Evolutionary conservation across 805 yeast species (phyloP).

Genomic region (Schizosaccharomyces octosporus): DNA sequence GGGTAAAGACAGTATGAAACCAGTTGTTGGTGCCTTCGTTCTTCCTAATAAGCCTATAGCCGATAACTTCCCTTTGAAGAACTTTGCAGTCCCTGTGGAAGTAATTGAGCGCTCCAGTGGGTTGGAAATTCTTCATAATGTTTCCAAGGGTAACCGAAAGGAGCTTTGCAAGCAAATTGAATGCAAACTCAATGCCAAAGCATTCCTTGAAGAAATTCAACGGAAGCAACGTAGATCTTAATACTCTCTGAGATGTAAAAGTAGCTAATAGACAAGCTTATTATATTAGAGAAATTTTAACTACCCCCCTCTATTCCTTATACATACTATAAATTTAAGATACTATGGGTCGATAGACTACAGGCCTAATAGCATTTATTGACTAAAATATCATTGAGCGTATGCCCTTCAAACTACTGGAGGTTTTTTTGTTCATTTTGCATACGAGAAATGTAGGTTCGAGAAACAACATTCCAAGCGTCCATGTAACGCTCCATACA

Average conservation of each 20-base stretch:
- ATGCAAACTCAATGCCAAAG: constrained; percentile 11
- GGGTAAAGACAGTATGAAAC: constrained; percentile 13
- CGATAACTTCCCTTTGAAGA: constrained; percentile 42
- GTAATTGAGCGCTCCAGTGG: constrained; percentile 59
- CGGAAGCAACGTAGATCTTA: background rate
- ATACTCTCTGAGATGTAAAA: too few species aligned
- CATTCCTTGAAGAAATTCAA: background rate
- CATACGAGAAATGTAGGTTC: constrained; percentile 42
- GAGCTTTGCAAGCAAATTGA: constrained; percentile 64
- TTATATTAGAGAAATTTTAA: too few species aligned
- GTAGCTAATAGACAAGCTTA: too few species aligned
- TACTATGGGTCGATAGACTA: too few species aligned
- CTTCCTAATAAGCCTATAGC: constrained; percentile 66
- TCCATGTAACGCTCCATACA: constrained; percentile 58
- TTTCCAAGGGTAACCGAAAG: constrained; percentile 31
- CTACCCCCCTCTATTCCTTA: too few species aligned
- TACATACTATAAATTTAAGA: too few species aligned
- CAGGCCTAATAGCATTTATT: too few species aligned
- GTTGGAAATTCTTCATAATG: constrained; percentile 46
- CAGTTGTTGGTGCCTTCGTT: constrained; percentile 79
- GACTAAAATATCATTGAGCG: too few species aligned
- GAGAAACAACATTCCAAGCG: constrained; percentile 56
- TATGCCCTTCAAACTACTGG: background rate
- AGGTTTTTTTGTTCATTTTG: constrained; percentile 14
- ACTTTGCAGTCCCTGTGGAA: constrained; percentile 70